Evolutionary conservation across 768 basidiomycete species (phyloP), one percentile per base, ranked within the genome.

Genomic region (Brasilioporus rufonigricans): DNA sequence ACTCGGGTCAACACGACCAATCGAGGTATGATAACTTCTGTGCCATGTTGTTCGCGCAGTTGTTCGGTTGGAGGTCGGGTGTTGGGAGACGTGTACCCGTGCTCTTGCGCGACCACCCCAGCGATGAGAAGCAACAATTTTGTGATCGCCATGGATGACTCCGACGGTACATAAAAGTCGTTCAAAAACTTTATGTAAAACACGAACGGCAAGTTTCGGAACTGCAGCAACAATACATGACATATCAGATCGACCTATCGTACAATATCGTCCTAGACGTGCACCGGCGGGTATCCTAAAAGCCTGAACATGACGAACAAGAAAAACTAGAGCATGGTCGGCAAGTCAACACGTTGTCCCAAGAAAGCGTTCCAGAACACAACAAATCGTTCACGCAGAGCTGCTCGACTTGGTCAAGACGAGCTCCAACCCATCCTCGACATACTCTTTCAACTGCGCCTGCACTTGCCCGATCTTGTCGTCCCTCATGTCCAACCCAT

Each of bases 401-500:
- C 23, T 46, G 7, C 52, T 53, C 45, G 65, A 55, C 52, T 71
- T 71, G 56, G 48, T 56, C 56, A 69, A 35, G 23, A 36, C 36
- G 23, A 69, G 60, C n/a, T 61, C 38, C 38, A 69, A 24, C 13
- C 68, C 68, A 3, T 14, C 44, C 19, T 71, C 60, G 55, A 71
- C 65, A 11, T 50, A 59, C 27, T 29, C 32, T 26, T 5, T 39
- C 45, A 70, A 32, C 27, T 41, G 56, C 23, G 51, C 44, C 26
- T 44, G 47, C 19, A 65, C 35, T 29, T 65, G 48, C 19, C 31
- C 41, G 24, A 70, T 71, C 50, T 56, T 71, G 33, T 58, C 59
- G 41, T 70, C 70, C 50, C 70, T 44, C 36, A 41, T 62, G 36
- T 70, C 68, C 45, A 59, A 19, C 32, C 70, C 68, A 43, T 72